Base-by-base conservation (phyloP, 768 basidiomycete genomes). In the Rhizopogon rudus region DNA sequence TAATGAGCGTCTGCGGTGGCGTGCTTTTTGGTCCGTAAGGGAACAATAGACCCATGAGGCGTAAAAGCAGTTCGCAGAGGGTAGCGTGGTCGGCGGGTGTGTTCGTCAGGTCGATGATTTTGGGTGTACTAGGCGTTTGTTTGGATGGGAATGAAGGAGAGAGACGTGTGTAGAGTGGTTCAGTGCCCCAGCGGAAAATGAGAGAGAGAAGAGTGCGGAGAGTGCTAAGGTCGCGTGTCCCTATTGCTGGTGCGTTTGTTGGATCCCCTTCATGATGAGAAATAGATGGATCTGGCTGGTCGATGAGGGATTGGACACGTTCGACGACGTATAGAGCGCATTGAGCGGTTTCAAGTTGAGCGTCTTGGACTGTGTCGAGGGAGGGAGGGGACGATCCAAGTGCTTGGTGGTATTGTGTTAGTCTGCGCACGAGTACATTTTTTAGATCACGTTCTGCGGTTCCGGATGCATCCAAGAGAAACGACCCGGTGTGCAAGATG, bases 181-280 rank as follows among this genome's bases (percentile, higher is more conserved):
- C 78, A 3, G 82, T 67, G 6, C 81, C 86, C 90, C 89, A 90
- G 60, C 82, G 84, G 64, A 92, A 88, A 28, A 80, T 66, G 56
- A 92, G 77, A 13, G 86, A 80, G 14, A 88, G 65, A 31, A 91
- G 73, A 0, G 83, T 86, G 22, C 84, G 79, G 2, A 92, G 65
- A 56, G 81, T 71, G 5, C 74, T 69, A 31, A 91, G 66, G 67
- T 93, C 90, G 50, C 86, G 80, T 1, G 84, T 80, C 0, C 88
- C 90, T 54, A 92, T 71, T 12, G 73, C 63, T 12, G 53, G 56
- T 4, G 40, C 44, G 17, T 20, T 29, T 17, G 41, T 53, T 20
- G 33, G n/a, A 20, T 29, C 51, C 28, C 43, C 52, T n/a, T 57
- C 55, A 3, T 29, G 40, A 5, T 9, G 33, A 10, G 42, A 52